These are phyloP conservation scores for Cryphonectria radicalis DNA, from an alignment of 2,329 filamentous ascomycete species.

Conservation along the genomic window DNA sequence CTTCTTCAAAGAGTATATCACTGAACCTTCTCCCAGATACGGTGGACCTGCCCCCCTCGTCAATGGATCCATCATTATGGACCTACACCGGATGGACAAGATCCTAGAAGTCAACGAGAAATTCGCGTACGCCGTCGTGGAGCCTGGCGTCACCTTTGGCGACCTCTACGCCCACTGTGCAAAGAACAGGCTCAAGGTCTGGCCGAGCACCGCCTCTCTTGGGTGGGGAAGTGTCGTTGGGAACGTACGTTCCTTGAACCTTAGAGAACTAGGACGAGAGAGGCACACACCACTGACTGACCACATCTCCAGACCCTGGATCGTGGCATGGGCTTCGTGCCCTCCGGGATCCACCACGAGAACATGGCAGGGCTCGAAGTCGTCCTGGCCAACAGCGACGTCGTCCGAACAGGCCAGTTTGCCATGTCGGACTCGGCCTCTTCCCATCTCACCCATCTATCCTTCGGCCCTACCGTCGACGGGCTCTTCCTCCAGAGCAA, in stretches of 20 bases:
- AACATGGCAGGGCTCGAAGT: constrained; percentile 43
- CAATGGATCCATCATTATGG: constrained; percentile 49
- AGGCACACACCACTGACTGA: constrained; percentile 22
- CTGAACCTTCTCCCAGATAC: constrained; percentile 41
- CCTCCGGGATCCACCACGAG: constrained; percentile 42
- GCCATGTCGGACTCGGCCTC: constrained; percentile 45
- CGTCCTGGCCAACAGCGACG: constrained; percentile 35
- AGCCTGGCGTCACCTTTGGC: constrained; percentile 51
- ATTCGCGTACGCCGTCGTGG: constrained; percentile 50
- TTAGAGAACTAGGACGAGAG: too few species aligned
- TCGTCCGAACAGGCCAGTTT: constrained; percentile 36
- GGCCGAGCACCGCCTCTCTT: constrained; percentile 53
- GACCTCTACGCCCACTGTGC: constrained; percentile 48
- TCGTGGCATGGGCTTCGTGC: constrained; percentile 46
- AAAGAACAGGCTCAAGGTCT: constrained; percentile 46
- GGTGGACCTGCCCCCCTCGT: constrained; percentile 53
- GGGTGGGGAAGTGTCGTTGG: constrained; percentile 55
- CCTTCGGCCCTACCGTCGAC: constrained; percentile 48
- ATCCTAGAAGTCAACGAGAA: constrained; percentile 50
- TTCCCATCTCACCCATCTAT: constrained; percentile 43
- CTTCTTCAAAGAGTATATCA: background rate
- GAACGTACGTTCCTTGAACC: constrained; percentile 41
- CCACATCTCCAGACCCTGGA: constrained; percentile 44
- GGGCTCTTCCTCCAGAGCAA: constrained; percentile 58
- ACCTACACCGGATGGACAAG: constrained; percentile 50